Evolutionary conservation across 305 asterid species (phyloP), one percentile per base, ranked within the genome.

Genomic region (Caryopteris hybrid): DNA sequence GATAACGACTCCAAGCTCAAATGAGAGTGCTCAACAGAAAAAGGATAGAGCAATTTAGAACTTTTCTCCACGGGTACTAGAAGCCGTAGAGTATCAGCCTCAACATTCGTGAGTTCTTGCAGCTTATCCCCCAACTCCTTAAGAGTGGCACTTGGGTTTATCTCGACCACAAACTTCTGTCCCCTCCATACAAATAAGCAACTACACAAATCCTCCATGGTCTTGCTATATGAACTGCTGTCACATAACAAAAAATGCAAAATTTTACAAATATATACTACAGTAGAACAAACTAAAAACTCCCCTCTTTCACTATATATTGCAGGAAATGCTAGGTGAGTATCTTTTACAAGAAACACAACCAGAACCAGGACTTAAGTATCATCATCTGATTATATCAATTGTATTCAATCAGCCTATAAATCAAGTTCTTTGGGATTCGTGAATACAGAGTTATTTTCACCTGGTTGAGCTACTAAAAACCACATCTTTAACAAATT

Each of bases 181-280:
- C 90, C 92, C 77, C 96, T 86, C 99, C 99, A 93, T 64, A 69
- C 34, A 73, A 93, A 81, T 54, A 83, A 80, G 56, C 80, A 75
- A 67, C 77, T 69, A 45, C 63, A 75, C 50, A 60, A 69, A 16
- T 69, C 79, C 65, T 74, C 81, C 97, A 85, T 84, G 22, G 10
- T 62, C 85, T 77, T 54, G 67, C 68, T 55, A 36, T 46, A 76
- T 6, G 58, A 78, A 68, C 63, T 67, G 27, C 39, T 52, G 20
- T 36, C 8, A 36, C 31, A 69, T 55, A 21, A 66, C 27, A 61
- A 72, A 61, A 46, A 20, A 25, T 31, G 59, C 53, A 69, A 55
- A 62, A 8, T 9, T 23, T n/a, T n/a, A n/a, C n/a, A n/a, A n/a
- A 47, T 10, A 13, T 6, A 6, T 41, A 29, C 54, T 13, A 41